Evolutionary conservation across 306 rosid species (phyloP), one percentile per base, ranked within the genome.

Genomic region (Castanea mollissima): DNA sequence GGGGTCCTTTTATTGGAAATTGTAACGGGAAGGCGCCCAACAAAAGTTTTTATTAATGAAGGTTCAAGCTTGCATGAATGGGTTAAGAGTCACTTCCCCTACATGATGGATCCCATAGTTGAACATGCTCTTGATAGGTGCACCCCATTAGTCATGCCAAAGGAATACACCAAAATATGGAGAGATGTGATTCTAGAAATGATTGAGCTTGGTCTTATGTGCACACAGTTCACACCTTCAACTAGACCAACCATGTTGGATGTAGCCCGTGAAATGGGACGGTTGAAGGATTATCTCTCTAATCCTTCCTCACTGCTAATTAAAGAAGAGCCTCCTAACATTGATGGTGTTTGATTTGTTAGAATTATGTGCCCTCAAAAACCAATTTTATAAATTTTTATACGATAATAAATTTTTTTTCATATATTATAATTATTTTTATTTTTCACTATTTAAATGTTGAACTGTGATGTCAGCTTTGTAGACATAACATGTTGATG

Each of bases 1-100:
- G 99, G 99, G 19, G 94, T 95, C 1, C 87, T 92, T 79, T 20
- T 91, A 56, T 62, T 95, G 21, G 98, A 95, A 84, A 86, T 92
- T 0, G 87, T 92, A 56, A 86, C 92, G 1, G 92, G 98, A 20
- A 89, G 79, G 34, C 91, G 88, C 20, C 98, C 98, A 52, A 90
- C 97, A 0, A 95, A 91, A 23, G 86, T 88, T 0, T 89, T 87
- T 31, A 58, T 84, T 70, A 83, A 88, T 14, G 89, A 91, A 85
- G 95, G 92, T 34, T 89, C 95, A 65, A 89, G 95, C 82, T 83
- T 95, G 82, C 97, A 89, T 49, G 95, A 91, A 27, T 92, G 92
- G 97, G 86, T 92, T 74, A 92, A 95, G 79, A 86, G 74, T n/a
- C 93, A 85, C 14, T 92, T 90, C 83, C 91, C 85, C 69, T 16